Conservation (phyloP, 495 filamentous ascomycete species). For the Penicillium soppii region DNA sequence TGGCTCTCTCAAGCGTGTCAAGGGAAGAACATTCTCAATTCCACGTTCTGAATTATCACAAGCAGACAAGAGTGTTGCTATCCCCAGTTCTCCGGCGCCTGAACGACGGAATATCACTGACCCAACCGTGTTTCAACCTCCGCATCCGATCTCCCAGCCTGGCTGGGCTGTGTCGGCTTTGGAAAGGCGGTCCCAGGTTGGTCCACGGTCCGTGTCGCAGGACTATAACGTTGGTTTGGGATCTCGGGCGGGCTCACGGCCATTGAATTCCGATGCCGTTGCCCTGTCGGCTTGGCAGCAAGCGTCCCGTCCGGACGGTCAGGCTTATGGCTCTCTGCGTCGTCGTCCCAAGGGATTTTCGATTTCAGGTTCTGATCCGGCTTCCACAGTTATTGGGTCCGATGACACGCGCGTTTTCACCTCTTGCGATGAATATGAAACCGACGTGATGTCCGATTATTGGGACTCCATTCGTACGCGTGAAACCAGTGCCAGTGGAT, state of each 20-base stretch:
- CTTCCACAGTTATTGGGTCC: conserved; percentile 80
- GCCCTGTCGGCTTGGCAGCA: conserved; percentile 28
- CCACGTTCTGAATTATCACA: conserved; percentile 25
- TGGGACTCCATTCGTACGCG: conserved; percentile 90
- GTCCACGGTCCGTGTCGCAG: conserved; percentile 27
- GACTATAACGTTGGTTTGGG: conserved; percentile 25
- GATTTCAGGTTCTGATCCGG: conserved; percentile 62
- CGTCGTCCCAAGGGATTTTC: conserved; percentile 46
- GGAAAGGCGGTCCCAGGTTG: conserved; percentile 8
- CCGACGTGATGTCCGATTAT: conserved; percentile 84
- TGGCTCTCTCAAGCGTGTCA: conserved; percentile 32
- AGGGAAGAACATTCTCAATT: conserved; percentile 37
- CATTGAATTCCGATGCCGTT: conserved; percentile 32
- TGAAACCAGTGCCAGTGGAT: conserved; percentile 60
- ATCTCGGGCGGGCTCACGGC: conserved; percentile 12
- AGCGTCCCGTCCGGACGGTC: conserved; percentile 11
- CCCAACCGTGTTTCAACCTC: conserved; percentile 36
- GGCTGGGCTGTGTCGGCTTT: conserved; percentile 13
- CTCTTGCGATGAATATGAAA: conserved; percentile 82
- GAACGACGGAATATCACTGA: conserved; percentile 45
- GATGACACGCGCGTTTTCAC: conserved; percentile 76
- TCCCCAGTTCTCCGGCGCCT: conserved; percentile 19
- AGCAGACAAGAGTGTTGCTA: conserved; percentile 18
- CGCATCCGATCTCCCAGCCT: conserved; percentile 25
- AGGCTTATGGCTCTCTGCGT: conserved; percentile 29